phyloP scores from a whole-genome alignment of 176 grass and related monocot species.

The Areca catechu region DNA sequence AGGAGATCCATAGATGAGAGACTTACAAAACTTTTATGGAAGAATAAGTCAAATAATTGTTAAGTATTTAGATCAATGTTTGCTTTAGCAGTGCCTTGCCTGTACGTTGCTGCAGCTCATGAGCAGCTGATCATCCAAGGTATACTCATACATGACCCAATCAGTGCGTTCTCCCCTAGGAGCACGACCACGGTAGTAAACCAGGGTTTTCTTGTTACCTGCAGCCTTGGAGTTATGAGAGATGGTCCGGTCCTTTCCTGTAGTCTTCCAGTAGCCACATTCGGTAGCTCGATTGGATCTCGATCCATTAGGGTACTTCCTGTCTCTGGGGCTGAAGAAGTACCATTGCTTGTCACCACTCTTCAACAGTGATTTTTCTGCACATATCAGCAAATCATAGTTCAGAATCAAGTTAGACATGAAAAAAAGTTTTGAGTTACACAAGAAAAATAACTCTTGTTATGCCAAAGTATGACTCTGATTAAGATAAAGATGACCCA shows the following conservation, averaged over 20 bases:
- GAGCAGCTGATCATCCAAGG: neutral
- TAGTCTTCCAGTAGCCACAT: constrained; percentile 14
- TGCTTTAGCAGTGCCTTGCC: constrained; percentile 9
- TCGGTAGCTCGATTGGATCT: constrained; percentile 10
- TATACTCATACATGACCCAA: constrained; percentile 20
- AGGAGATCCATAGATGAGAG: neutral
- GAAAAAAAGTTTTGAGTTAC: too few species aligned
- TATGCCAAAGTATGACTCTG: too few species aligned
- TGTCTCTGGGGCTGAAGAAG: constrained; percentile 12
- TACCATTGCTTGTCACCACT: constrained; percentile 15
- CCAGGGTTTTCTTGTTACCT: constrained; percentile 18
- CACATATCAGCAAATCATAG: neutral
- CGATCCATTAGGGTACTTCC: constrained; percentile 15
- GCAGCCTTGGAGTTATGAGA: neutral
- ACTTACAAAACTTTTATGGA: neutral
- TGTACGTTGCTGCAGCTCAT: constrained; percentile 16
- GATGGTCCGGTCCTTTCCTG: constrained; percentile 14
- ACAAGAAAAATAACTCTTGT: too few species aligned
- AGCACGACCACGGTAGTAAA: constrained; percentile 15
- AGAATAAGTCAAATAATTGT: neutral
- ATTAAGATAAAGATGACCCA: too few species aligned
- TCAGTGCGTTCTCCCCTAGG: constrained; percentile 11
- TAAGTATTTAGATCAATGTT: neutral
- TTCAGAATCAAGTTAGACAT: too few species aligned
- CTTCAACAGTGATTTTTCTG: constrained; percentile 6